These are phyloP conservation scores for Pyrenophora seminiperda DNA, from an alignment of 2,329 filamentous ascomycete species.

Conservation along the genomic window DNA sequence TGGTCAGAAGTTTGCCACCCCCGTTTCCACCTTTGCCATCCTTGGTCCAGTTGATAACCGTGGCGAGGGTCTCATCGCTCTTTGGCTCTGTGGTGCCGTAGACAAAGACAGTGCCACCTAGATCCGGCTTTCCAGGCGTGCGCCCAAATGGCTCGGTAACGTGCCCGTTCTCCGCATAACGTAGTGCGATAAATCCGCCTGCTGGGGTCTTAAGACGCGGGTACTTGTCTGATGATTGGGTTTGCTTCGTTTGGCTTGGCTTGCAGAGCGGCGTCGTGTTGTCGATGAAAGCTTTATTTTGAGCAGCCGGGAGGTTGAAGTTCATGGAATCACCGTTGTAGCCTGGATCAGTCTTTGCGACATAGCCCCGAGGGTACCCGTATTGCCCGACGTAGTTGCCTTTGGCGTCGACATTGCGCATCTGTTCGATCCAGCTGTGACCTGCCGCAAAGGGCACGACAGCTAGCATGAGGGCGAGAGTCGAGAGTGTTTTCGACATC, in stretches of 20 bases:
- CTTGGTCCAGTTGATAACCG: slow-evolving; percentile 79
- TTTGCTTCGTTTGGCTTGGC: slow-evolving; percentile 62
- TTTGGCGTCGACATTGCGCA: slow-evolving; percentile 72
- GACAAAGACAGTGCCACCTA: slow-evolving; percentile 54
- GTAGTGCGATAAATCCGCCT: slow-evolving; percentile 55
- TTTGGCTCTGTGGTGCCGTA: slow-evolving; percentile 57
- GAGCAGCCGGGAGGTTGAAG: slow-evolving; percentile 58
- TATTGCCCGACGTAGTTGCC: slow-evolving; percentile 72
- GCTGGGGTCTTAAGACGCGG: slow-evolving; percentile 65
- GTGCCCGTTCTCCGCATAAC: slow-evolving; percentile 59
- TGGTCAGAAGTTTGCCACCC: slow-evolving; percentile 75
- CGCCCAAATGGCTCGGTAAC: slow-evolving; percentile 49
- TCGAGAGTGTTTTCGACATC: slow-evolving; percentile 26
- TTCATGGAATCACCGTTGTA: slow-evolving; percentile 65
- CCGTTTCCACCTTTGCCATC: slow-evolving; percentile 81
- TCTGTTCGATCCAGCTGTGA: slow-evolving; percentile 84
- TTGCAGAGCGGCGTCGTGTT: slow-evolving; percentile 66
- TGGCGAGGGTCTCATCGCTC: slow-evolving; percentile 62
- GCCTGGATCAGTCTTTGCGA: slow-evolving; percentile 60
- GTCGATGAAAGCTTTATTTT: slow-evolving; percentile 54
- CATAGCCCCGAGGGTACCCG: slow-evolving; percentile 77
- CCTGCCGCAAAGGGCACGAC: slow-evolving; percentile 25
- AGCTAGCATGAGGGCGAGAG: slow-evolving; percentile 23
- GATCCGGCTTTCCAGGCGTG: slow-evolving; percentile 49
- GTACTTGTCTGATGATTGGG: slow-evolving; percentile 59